phyloP scores from a whole-genome alignment of 495 filamentous ascomycete genomes.

The Oleoguttula mirabilis region DNA sequence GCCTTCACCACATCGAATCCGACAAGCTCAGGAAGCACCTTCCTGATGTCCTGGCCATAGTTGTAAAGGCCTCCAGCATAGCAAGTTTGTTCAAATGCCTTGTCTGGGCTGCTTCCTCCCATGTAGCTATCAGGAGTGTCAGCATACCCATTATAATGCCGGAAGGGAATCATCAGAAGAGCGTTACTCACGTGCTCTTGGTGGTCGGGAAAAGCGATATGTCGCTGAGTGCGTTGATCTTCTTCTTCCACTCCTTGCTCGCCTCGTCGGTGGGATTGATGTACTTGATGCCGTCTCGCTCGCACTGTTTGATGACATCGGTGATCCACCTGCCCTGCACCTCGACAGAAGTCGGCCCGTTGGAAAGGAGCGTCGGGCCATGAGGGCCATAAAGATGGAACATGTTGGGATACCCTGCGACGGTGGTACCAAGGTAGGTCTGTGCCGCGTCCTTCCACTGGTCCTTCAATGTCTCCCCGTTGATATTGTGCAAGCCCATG shows the following conservation, averaged over 20 bases:
- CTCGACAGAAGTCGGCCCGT: conserved; percentile 41
- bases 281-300: conserved; percentile 27
- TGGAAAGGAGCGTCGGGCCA: conserved; percentile 38
- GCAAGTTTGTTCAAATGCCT: conserved; percentile 36
- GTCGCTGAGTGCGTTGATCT: conserved; percentile 17
- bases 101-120: conserved; percentile 41
- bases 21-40: conserved; percentile 3
- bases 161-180: neutral
- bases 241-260: conserved; percentile 31
- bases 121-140: too few relatives aligned
- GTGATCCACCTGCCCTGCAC: conserved; percentile 43
- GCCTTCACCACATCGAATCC: too few relatives aligned
- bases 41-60: conserved; percentile 33
- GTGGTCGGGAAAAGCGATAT: conserved; percentile 23
- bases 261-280: conserved; percentile 34
- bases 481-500: conserved; percentile 35
- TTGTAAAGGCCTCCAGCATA: conserved; percentile 33
- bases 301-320: conserved; percentile 34
- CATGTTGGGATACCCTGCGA: conserved; percentile 41
- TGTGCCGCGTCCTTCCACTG: conserved; percentile 36
- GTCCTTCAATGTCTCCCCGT: conserved; percentile 32
- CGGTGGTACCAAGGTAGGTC: conserved; percentile 41
- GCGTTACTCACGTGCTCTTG: conserved; percentile 27
- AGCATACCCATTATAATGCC: neutral
- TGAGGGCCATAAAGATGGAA: conserved; percentile 41